Evolutionary conservation across 305 asterid species (phyloP).

Genomic region (Fraxinus baroniana): DNA sequence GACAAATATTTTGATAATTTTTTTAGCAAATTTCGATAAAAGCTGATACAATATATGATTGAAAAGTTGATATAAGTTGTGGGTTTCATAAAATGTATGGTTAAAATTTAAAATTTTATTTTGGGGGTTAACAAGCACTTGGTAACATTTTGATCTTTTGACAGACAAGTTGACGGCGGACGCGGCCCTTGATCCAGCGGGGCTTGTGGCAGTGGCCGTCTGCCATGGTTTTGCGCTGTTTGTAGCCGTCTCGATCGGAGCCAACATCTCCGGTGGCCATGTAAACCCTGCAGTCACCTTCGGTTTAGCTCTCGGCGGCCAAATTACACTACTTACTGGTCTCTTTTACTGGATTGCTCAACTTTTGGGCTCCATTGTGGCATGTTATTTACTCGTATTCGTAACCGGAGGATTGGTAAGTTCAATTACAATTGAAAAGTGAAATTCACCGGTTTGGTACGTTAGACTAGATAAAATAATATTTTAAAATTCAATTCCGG

Average conservation of each 20-base stretch:
- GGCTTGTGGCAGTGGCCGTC: slow-evolving; percentile 73
- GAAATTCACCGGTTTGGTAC: neutral
- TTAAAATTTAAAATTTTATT: no score
- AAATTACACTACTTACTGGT: slow-evolving; percentile 77
- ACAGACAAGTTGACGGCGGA: slow-evolving; percentile 67
- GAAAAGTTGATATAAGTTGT: neutral
- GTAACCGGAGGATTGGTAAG: slow-evolving; percentile 77
- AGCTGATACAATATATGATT: neutral
- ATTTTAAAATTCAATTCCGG: neutral
- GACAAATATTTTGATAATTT: neutral
- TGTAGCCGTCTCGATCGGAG: slow-evolving; percentile 71
- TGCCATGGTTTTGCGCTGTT: slow-evolving; percentile 76
- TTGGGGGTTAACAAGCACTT: neutral
- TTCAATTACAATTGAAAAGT: neutral
- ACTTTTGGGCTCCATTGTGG: slow-evolving; percentile 64
- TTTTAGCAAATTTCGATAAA: neutral
- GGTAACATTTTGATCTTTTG: neutral
- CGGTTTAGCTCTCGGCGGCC: slow-evolving; percentile 78
- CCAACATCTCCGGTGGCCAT: slow-evolving; percentile 93
- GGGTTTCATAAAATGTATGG: no score
- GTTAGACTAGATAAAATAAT: neutral
- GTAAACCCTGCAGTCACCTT: slow-evolving; percentile 92
- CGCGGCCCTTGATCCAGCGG: slow-evolving; percentile 70
- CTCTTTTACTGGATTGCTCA: slow-evolving; percentile 77
- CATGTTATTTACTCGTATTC: slow-evolving; percentile 54